phyloP scores from a whole-genome alignment of 2,329 filamentous ascomycete genomes.

The Calonectria hongkongensis region DNA sequence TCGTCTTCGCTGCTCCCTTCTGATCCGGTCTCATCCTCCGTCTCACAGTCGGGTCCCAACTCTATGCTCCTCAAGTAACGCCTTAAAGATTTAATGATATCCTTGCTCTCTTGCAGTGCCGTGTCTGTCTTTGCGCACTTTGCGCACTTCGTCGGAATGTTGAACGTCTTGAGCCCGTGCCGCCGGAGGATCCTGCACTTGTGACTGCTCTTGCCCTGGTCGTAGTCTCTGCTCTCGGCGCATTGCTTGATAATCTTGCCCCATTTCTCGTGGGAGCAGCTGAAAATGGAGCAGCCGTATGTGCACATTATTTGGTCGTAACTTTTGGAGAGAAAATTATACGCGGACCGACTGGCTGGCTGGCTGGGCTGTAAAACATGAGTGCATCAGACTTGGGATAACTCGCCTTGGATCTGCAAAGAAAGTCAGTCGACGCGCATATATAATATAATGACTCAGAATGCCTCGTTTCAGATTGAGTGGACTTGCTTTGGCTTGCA shows the following conservation, averaged over 20 bases:
- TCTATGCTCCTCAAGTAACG: slow-evolving; percentile 16
- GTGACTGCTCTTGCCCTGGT: slow-evolving; percentile 20
- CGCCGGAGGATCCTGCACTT: slow-evolving; percentile 48
- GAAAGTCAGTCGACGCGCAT: background rate
- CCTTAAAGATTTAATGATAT: slow-evolving; percentile 29
- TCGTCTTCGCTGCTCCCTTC: background rate
- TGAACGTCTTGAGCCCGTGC: slow-evolving; percentile 51
- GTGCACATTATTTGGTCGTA: slow-evolving; percentile 54
- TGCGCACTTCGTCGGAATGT: slow-evolving; percentile 49
- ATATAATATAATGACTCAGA: background rate
- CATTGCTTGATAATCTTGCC: slow-evolving; percentile 52
- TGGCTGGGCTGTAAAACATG: background rate
- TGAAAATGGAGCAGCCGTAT: slow-evolving; percentile 52
- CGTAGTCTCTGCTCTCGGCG: slow-evolving; percentile 42
- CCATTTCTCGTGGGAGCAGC: slow-evolving; percentile 54
- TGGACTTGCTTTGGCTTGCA: background rate
- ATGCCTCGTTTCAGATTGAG: slow-evolving; percentile 7
- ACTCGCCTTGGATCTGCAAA: background rate
- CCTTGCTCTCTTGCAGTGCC: slow-evolving; percentile 42
- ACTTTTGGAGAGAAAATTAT: background rate
- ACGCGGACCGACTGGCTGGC: background rate
- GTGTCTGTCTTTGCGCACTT: slow-evolving; percentile 49
- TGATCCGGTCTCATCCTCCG: background rate
- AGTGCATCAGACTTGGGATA: background rate
- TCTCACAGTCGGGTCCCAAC: slow-evolving; percentile 4